A percentile compares a stretch with the other conserved stretches of the same genome.
These are phyloP conservation scores for Pseudofabraea citricarpa DNA, from an alignment of 2,329 filamentous ascomycete species.

Conservation along the genomic window DNA sequence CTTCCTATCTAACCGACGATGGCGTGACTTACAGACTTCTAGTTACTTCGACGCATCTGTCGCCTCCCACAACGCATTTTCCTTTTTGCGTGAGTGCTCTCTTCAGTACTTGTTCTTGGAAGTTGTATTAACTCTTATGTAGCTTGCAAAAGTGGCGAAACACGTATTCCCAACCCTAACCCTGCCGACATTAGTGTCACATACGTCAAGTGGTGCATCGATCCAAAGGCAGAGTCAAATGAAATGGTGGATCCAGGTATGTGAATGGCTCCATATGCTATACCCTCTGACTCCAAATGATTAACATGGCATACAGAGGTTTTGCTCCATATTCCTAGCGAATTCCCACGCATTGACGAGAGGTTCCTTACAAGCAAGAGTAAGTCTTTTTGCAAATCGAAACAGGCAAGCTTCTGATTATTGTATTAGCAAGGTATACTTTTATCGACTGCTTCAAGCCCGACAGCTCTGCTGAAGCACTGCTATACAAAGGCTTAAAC, in stretches of 20 bases:
- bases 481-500: background rate
- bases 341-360: background rate
- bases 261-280: background rate
- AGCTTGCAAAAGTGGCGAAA: background rate
- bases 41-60: background rate
- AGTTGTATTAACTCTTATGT: too few species aligned
- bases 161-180: background rate
- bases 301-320: background rate
- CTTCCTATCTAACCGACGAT: background rate
- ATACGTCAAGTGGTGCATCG: background rate
- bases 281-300: background rate
- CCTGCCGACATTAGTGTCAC: background rate
- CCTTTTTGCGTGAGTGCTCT: background rate
- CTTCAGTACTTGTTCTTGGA: background rate
- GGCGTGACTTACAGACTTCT: background rate
- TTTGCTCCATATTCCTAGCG: background rate
- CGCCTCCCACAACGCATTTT: background rate
- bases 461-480: background rate
- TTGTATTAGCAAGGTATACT: background rate
- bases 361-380: background rate
- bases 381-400: background rate
- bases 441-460: background rate
- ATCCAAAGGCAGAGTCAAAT: background rate
- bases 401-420: too few species aligned
- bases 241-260: background rate